phyloP scores from a whole-genome alignment of 192 early-diverging fungal genomes.

The Linnemannia schmuckeri region DNA sequence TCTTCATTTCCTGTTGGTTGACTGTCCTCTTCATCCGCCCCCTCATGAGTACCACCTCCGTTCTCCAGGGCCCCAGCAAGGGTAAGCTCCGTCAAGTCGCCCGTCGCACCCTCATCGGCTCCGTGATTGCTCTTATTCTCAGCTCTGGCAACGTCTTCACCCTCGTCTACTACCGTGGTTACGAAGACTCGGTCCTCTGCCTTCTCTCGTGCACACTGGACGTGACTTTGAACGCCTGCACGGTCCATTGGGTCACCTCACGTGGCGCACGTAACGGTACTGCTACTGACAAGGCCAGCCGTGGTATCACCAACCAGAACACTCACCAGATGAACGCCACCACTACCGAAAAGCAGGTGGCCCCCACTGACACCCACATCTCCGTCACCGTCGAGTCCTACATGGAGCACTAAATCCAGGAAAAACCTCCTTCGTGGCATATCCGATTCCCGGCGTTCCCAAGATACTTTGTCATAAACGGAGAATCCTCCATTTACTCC shows the following conservation, averaged over 20 bases:
- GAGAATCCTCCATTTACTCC: neutral
- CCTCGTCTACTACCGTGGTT: slow-evolving; percentile 53
- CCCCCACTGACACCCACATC: slow-evolving; percentile 39
- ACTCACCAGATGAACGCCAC: slow-evolving; percentile 15
- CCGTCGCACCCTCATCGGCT: slow-evolving; percentile 56
- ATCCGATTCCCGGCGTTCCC: neutral
- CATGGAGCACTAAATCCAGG: slow-evolving; percentile 11
- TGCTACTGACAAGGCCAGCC: slow-evolving; percentile 27
- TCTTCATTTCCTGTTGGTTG: slow-evolving; percentile 47
- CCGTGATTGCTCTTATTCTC: slow-evolving; percentile 57
- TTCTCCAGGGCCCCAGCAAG: slow-evolving; percentile 47
- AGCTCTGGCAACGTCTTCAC: slow-evolving; percentile 59
- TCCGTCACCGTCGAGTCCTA: slow-evolving; percentile 49
- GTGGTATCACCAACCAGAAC: slow-evolving; percentile 14
- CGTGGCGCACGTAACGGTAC: slow-evolving; percentile 18
- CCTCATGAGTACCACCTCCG: slow-evolving; percentile 40
- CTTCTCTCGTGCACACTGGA: slow-evolving; percentile 62
- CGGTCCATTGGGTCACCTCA: slow-evolving; percentile 63
- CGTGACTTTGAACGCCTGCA: slow-evolving; percentile 59
- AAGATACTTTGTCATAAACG: neutral
- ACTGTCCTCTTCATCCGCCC: slow-evolving; percentile 51
- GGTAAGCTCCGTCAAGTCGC: slow-evolving; percentile 52
- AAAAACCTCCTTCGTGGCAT: neutral
- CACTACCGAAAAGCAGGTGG: slow-evolving; percentile 21
- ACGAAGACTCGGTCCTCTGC: slow-evolving; percentile 60